Base-by-base conservation (phyloP, 192 early-diverging fungal genomes). In the Paraglomus occultum region DNA sequence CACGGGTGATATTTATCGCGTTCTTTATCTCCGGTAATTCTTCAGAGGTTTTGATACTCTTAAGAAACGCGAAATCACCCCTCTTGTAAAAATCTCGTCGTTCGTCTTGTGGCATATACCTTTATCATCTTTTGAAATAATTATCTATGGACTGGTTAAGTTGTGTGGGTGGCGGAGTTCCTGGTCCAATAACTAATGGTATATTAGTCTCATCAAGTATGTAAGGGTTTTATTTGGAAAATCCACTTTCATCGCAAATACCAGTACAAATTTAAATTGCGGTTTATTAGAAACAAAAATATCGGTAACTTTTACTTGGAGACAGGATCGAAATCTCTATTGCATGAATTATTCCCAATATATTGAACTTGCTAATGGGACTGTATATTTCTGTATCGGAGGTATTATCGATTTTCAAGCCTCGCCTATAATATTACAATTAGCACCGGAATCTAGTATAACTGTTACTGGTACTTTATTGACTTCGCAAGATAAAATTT, bases 121-220 rank as follows among this genome's bases (percentile, higher is more conserved):
- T 57, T 57, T 57, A 57, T 57, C 54, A 57, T 57, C 18, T 57
- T n/a, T n/a, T 57, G 54, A 57, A 57, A 23, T 57, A 57, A 10
- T 57, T 23, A 57, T 57, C 54, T 31, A 31, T 31, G 31, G 31
- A 1, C 31, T 31, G 31, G 31, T 57, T 57, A 23, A 42, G 38
- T 60, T 31, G 38, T n/a, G n/a, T 60, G 31, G 31, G 31, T 31
- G 58, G 38, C 40, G 10, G 58, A 23, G 43, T 20, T 23, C 43
- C 40, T 60, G n/a, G 58, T 60, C n/a, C 7, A 60, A 60, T 60
- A 60, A 20, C 58, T 23, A 60, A 60, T n/a, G n/a, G 23, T 60
- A 60, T 23, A 60, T 60, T 42, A 60, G 23, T 60, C 6, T 38
- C 23, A 15, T 60, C 40, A 39, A 60, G 15, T 38, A 42, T 4